A percentile compares a stretch with the other conserved stretches of the same genome.
Evolutionary conservation across 2,329 filamentous ascomycete genomes (phyloP).

Genomic region (Diaporthe longicolla): DNA sequence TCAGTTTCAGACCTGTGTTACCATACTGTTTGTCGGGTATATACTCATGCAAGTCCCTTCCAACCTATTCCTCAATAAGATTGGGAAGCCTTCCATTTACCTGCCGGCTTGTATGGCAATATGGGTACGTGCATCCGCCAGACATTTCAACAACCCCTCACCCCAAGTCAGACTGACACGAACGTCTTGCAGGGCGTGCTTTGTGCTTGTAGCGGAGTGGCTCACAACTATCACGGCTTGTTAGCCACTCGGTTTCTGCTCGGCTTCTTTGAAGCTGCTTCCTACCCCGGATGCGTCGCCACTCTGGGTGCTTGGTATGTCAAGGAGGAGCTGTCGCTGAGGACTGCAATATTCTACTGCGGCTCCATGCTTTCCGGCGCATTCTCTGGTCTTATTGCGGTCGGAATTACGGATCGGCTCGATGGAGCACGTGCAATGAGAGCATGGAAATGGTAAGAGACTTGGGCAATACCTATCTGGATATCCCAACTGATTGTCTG

Average conservation of each 20-base stretch:
- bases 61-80: conserved; percentile 60
- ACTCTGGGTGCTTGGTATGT: not conserved
- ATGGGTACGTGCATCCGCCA: conserved; percentile 51
- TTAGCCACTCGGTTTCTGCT: conserved; percentile 59
- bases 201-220: conserved; percentile 55
- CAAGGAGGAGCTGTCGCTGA: not conserved
- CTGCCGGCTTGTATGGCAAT: conserved; percentile 54
- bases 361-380: conserved; percentile 74
- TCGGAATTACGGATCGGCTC: conserved; percentile 73
- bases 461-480: too few species aligned
- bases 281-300: conserved; percentile 49
- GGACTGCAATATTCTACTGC: conserved; percentile 52
- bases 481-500: not conserved
- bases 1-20: conserved; percentile 27
- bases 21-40: conserved; percentile 51
- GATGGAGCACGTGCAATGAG: conserved; percentile 52
- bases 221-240: conserved; percentile 57
- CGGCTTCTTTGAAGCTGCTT: conserved; percentile 57
- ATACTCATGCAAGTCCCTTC: conserved; percentile 62
- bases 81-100: conserved; percentile 49
- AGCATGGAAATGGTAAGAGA: conserved; percentile 55
- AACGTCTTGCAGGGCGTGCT: not conserved
- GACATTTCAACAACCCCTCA: too few species aligned
- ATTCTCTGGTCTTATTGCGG: conserved; percentile 77
- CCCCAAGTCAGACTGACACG: not conserved